Conservation (phyloP, 768 basidiomycete species). For the Clitopilus passeckerianus region DNA sequence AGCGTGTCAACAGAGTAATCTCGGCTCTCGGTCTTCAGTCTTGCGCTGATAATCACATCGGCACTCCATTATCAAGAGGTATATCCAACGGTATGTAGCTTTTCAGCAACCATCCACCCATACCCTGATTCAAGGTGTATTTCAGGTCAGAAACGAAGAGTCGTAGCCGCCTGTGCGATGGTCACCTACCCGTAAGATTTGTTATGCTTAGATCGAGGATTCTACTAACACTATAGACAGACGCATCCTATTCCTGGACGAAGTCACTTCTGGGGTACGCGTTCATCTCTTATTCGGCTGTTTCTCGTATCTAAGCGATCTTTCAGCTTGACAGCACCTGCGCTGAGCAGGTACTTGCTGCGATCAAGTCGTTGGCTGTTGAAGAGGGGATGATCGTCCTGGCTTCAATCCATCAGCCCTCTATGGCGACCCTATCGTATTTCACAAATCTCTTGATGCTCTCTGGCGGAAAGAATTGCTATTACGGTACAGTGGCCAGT, state of each 20-base stretch:
- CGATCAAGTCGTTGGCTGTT: slow-evolving; percentile 38
- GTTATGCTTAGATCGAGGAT: background rate
- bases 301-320: background rate
- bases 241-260: slow-evolving; percentile 58
- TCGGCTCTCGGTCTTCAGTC: slow-evolving; percentile 40
- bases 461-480: slow-evolving; percentile 43
- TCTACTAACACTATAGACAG: slow-evolving; percentile 13
- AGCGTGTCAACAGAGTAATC: slow-evolving; percentile 41
- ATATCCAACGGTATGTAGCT: slow-evolving; percentile 34
- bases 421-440: slow-evolving; percentile 51
- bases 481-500: slow-evolving; percentile 34
- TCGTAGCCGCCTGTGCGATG: slow-evolving; percentile 54
- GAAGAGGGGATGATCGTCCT: slow-evolving; percentile 51
- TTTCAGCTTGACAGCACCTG: slow-evolving; percentile 43
- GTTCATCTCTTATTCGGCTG: background rate
- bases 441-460: slow-evolving; percentile 60
- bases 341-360: slow-evolving; percentile 34
- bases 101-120: too few species aligned
- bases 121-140: background rate
- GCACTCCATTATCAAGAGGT: slow-evolving; percentile 57
- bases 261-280: slow-evolving; percentile 48
- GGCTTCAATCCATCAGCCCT: slow-evolving; percentile 66
- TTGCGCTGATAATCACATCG: slow-evolving; percentile 47
- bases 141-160: slow-evolving; percentile 55
- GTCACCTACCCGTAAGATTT: slow-evolving; percentile 45